Evolutionary conservation across 805 yeast genomes (phyloP), one percentile per base, ranked within the genome.

Genomic region (Metschnikowia reukaufii): DNA sequence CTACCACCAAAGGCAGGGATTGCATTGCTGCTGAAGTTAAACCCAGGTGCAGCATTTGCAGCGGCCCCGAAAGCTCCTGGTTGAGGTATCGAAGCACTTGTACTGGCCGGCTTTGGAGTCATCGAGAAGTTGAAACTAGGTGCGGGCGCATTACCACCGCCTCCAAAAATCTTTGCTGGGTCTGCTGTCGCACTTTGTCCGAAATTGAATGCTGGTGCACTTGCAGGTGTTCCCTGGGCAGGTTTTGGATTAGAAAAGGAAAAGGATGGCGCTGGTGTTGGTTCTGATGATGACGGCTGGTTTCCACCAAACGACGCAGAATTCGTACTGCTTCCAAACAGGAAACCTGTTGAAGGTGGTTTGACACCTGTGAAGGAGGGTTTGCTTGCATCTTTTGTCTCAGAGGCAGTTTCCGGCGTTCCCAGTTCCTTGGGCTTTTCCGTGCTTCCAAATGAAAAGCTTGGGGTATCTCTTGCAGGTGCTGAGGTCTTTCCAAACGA

Each of bases 141-240:
- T 6, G 51, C 45, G 9, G 59, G 57, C 10, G 56, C 51, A 12
- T 35, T 36, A 10, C 48, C 46, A 2, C 54, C 57, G 9, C 30
- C 49, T 17, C 67, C 68, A 47, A 67, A 67, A 12, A 66, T 60
- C 41, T 54, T 47, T 1, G 72, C 62, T 1, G 72, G 71, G 44
- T 65, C 68, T 4, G 69, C 68, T 1, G 66, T 56, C 1, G 63
- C 51, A 8, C 42, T 30, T 32, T 55, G 56, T 4, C 62, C 62
- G 27, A 58, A 58, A 20, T 43, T 44, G 32, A 59, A 56, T 4
- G 52, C 25, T 1, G 56, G 39, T 15, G 44, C 27, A 34, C 33
- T 27, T 27, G 33, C 49, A 12, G 44, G 23, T 9, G 39, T 12
- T 8, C 36, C 38, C 31, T 43, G 43, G 25, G 37, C 32, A 25